These are phyloP conservation scores for Salisapilia sapeloensis DNA, from an alignment of 352 stramenopile species.

Conservation along the genomic window DNA sequence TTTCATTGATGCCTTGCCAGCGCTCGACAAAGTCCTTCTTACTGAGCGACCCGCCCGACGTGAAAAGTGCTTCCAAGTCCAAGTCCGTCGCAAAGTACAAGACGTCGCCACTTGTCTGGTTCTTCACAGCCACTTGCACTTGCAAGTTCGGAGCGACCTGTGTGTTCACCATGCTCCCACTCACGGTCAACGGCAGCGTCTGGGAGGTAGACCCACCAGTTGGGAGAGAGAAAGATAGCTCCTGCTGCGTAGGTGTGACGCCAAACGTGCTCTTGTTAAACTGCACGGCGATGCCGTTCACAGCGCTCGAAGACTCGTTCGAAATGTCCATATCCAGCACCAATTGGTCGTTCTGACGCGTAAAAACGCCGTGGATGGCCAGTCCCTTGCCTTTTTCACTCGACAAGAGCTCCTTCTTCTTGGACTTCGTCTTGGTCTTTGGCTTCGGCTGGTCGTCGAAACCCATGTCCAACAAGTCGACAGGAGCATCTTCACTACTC, in stretches of 20 bases:
- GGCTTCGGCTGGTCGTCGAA: no score
- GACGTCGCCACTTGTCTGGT: conserved; percentile 85
- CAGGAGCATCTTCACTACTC: conserved; percentile 21
- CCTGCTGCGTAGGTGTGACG: conserved; percentile 84
- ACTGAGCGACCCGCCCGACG: conserved; percentile 74
- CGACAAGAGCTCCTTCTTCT: conserved; percentile 61
- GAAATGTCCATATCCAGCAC: conserved; percentile 66
- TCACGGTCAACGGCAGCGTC: conserved; percentile 62
- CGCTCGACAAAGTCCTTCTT: conserved; percentile 86
- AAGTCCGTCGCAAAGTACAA: conserved; percentile 93
- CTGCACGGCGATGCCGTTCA: conserved; percentile 88
- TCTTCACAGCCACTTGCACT: conserved; percentile 97
- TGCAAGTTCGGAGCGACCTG: conserved; percentile 46
- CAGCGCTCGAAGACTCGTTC: conserved; percentile 80
- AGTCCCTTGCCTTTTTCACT: conserved; percentile 79
- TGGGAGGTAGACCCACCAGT: conserved; percentile 69
- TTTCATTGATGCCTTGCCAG: conserved; percentile 93
- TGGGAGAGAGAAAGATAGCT: conserved; percentile 64
- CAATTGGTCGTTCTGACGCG: conserved; percentile 37
- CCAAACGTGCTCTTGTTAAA: conserved; percentile 98
- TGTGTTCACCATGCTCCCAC: conserved; percentile 56
- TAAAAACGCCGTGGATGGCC: conserved; percentile 74
- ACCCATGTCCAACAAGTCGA: conserved; percentile 75
- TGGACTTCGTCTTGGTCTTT: no score
- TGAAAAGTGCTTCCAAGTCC: conserved; percentile 83